phyloP scores from a whole-genome alignment of 768 basidiomycete genomes.

The Daedalea quercina region DNA sequence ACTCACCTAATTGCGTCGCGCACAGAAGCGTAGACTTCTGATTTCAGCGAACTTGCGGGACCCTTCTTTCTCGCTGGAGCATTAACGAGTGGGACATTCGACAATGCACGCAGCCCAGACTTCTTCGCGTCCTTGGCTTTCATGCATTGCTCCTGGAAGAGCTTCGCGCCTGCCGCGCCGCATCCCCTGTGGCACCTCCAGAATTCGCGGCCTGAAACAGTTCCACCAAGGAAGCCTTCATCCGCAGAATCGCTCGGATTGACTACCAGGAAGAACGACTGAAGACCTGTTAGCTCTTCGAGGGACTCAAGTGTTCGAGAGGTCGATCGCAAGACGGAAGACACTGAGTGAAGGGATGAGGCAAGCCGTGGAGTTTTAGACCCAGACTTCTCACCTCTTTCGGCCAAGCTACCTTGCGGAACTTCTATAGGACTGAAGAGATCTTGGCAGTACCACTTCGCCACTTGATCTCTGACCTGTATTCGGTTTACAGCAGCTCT shows the following conservation, averaged over 20 bases:
- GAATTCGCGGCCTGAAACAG: slow-evolving; percentile 53
- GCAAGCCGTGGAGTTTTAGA: background rate
- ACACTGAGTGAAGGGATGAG: slow-evolving; percentile 28
- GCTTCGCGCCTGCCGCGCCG: slow-evolving; percentile 48
- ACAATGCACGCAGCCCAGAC: background rate
- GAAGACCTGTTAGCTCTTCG: slow-evolving; percentile 39
- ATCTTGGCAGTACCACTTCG: slow-evolving; percentile 58
- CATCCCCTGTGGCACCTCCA: slow-evolving; percentile 58
- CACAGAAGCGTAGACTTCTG: slow-evolving; percentile 48
- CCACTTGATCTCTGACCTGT: slow-evolving; percentile 41
- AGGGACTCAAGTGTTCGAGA: slow-evolving; percentile 53
- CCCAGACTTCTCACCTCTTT: slow-evolving; percentile 5
- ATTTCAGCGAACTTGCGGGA: slow-evolving; percentile 35
- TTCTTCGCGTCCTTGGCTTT: slow-evolving; percentile 12
- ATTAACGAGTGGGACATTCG: background rate
- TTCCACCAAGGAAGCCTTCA: slow-evolving; percentile 58
- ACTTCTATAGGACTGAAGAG: slow-evolving; percentile 31
- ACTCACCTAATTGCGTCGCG: slow-evolving; percentile 49
- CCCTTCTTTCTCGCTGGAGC: slow-evolving; percentile 8
- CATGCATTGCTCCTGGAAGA: slow-evolving; percentile 44
- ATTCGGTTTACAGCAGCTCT: slow-evolving; percentile 2
- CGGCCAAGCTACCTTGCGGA: slow-evolving; percentile 2
- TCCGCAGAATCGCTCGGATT: slow-evolving; percentile 42
- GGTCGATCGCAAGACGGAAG: slow-evolving; percentile 38
- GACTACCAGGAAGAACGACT: slow-evolving; percentile 58